Conservation (phyloP, 2,329 filamentous ascomycete genomes). For the Tolypocladium endophyticum region DNA sequence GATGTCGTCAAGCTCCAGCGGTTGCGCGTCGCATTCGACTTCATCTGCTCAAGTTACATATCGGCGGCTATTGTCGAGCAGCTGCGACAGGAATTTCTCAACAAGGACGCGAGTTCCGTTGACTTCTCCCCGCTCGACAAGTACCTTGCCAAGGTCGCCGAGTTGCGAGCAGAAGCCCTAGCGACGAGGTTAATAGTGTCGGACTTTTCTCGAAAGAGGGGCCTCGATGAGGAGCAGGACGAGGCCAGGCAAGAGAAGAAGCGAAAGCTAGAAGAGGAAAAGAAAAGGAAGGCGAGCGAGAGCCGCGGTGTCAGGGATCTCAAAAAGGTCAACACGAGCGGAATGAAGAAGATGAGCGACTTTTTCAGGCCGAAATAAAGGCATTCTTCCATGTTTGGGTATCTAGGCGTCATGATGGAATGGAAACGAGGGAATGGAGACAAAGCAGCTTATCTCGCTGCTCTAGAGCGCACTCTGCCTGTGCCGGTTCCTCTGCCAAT, state of each 20-base stretch:
- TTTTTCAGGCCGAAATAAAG: slow-evolving; percentile 70
- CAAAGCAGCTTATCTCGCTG: slow-evolving; percentile 13
- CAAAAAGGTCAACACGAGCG: slow-evolving; percentile 79
- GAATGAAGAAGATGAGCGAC: slow-evolving; percentile 94
- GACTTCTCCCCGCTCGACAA: slow-evolving; percentile 63
- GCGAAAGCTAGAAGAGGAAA: slow-evolving; percentile 77
- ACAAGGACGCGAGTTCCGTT: slow-evolving; percentile 24
- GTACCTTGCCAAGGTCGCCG: slow-evolving; percentile 56
- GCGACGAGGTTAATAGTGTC: slow-evolving; percentile 51
- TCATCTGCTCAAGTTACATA: slow-evolving; percentile 54
- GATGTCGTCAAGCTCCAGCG: slow-evolving; percentile 51
- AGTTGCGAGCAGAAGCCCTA: slow-evolving; percentile 60
- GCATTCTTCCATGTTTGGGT: slow-evolving; percentile 15
- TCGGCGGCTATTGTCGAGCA: slow-evolving; percentile 28
- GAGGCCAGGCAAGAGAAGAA: slow-evolving; percentile 66
- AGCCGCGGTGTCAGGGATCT: slow-evolving; percentile 69
- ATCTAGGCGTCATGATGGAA: slow-evolving; percentile 10
- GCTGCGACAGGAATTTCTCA: slow-evolving; percentile 29
- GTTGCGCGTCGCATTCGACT: slow-evolving; percentile 52
- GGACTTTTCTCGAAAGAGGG: slow-evolving; percentile 63
- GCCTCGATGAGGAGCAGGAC: slow-evolving; percentile 55
- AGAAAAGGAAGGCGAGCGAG: slow-evolving; percentile 65
- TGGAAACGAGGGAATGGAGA: slow-evolving; percentile 5
- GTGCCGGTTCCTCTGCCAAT: slow-evolving; percentile 23
- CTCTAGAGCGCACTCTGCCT: slow-evolving; percentile 21